Conservation (phyloP, 73 alveolate genomes). For the Tetrahymena malaccensis region DNA sequence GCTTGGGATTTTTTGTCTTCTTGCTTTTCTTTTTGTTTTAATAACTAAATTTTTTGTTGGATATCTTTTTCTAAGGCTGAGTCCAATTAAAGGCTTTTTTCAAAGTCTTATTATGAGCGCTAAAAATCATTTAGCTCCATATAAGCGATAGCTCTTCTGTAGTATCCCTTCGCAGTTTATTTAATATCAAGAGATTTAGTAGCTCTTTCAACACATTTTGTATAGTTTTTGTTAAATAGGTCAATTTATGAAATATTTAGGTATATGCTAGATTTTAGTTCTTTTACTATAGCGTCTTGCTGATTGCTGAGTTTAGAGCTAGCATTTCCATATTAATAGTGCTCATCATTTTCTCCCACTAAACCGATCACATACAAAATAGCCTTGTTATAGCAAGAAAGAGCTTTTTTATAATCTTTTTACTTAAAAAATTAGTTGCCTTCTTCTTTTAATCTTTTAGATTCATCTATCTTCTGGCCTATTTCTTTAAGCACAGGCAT, state of each 20-base stretch:
- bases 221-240: neutral
- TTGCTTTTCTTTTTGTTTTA: neutral
- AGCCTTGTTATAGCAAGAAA: neutral
- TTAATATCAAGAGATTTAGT: neutral
- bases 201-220: neutral
- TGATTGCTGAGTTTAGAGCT: neutral
- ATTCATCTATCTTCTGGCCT: neutral
- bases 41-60: neutral
- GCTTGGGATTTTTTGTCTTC: neutral
- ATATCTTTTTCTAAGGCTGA: neutral
- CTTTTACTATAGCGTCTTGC: neutral
- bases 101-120: neutral
- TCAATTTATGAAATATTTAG: neutral
- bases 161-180: neutral
- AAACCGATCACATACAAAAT: neutral
- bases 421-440: neutral
- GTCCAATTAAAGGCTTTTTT: neutral
- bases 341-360: neutral
- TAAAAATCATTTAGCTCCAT: neutral
- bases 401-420: neutral
- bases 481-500: neutral
- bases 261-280: neutral
- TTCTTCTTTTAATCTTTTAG: neutral
- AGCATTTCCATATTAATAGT: neutral
- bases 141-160: neutral